These are phyloP conservation scores for Aspergillus taichungensis DNA, from an alignment of 495 filamentous ascomycete species.

Conservation along the genomic window DNA sequence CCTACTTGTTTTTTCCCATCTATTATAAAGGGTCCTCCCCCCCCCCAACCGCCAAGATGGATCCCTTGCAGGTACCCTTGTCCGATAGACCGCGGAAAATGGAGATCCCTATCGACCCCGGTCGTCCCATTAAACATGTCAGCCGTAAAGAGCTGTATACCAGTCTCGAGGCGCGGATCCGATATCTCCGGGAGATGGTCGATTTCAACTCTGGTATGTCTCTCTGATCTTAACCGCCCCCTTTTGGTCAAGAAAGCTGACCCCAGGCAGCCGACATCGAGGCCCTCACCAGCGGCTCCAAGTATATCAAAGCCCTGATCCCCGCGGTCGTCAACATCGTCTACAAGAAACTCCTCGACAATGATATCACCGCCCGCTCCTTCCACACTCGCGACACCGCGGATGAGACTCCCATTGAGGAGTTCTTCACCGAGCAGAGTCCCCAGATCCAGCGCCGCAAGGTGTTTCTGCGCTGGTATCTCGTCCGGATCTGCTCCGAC, in stretches of 20 bases:
- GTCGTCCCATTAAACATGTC: constrained; percentile 43
- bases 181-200: constrained; percentile 62
- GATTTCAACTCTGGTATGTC: constrained; percentile 59
- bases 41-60: neutral
- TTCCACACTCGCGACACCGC: constrained; percentile 60
- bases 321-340: constrained; percentile 61
- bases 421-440: constrained; percentile 50
- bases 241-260: neutral
- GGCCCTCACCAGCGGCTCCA: constrained; percentile 52
- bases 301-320: constrained; percentile 67
- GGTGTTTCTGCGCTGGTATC: constrained; percentile 64
- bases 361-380: constrained; percentile 64
- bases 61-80: too few relatives aligned
- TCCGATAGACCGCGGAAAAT: neutral
- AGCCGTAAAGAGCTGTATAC: constrained; percentile 62
- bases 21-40: neutral
- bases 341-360: constrained; percentile 65
- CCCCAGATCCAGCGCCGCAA: constrained; percentile 68
- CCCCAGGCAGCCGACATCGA: constrained; percentile 51
- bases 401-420: constrained; percentile 53
- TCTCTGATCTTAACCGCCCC: neutral
- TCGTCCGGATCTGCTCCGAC: constrained; percentile 61
- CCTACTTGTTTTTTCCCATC: neutral
- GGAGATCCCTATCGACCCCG: constrained; percentile 11
- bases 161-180: constrained; percentile 54